phyloP scores from a whole-genome alignment of 2,329 filamentous ascomycete species.

The Fusarium robinianum region DNA sequence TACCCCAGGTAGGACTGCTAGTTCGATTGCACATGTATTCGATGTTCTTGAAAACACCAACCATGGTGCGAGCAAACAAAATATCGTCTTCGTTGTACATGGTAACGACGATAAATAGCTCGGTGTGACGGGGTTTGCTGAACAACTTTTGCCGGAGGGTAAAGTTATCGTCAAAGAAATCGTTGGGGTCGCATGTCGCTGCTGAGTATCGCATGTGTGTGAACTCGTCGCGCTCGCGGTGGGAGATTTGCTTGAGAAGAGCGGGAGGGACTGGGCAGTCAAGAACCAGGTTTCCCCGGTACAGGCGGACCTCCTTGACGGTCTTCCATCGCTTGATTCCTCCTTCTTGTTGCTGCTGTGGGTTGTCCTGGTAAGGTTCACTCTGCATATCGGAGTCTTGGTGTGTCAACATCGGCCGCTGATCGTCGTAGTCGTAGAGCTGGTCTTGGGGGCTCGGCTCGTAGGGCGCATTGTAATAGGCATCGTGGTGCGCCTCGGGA shows the following conservation, averaged over 20 bases:
- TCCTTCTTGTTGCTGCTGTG: conserved; percentile 45
- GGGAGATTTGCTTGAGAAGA: conserved; percentile 83
- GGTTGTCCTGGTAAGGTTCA: conserved; percentile 53
- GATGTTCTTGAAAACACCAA: conserved; percentile 97
- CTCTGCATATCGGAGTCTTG: conserved; percentile 53
- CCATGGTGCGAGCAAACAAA: conserved; percentile 92
- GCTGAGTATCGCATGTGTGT: conserved; percentile 93
- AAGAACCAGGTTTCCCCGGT: conserved; percentile 93
- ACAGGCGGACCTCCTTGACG: conserved; percentile 96
- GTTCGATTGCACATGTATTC: conserved; percentile 96
- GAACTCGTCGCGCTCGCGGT: conserved; percentile 90
- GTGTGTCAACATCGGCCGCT: conserved; percentile 74
- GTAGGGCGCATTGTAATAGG: conserved; percentile 84
- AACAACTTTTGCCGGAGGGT: conserved; percentile 91
- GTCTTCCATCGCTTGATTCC: conserved; percentile 91
- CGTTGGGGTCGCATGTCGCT: conserved; percentile 87
- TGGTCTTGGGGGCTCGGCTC: conserved; percentile 66
- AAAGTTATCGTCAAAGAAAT: conserved; percentile 88
- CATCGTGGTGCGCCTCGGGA: conserved; percentile 84
- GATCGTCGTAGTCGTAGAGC: conserved; percentile 69
- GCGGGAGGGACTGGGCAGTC: conserved; percentile 94
- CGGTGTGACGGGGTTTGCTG: conserved; percentile 88
- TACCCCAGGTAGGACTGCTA: conserved; percentile 96
- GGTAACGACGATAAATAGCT: conserved; percentile 94
- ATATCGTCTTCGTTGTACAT: conserved; percentile 99